Evolutionary conservation across 2,329 filamentous ascomycete species (phyloP).

Genomic region (Pseudogymnoascus sp.): DNA sequence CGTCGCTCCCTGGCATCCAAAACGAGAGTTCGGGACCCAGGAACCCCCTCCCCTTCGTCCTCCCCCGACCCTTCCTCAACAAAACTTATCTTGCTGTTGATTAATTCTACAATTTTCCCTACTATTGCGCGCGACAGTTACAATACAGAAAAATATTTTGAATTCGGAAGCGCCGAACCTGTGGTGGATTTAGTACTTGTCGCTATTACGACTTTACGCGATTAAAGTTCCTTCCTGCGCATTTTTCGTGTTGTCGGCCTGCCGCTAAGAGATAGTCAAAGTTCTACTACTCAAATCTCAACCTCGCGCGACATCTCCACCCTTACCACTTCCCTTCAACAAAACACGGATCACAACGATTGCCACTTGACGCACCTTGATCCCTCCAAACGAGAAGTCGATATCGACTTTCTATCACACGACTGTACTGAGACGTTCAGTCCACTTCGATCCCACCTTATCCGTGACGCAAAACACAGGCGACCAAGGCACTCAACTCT

Average conservation of each 20-base stretch:
- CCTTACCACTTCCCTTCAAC: neutral
- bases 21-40: neutral
- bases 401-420: constrained; percentile 4
- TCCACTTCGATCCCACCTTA: neutral
- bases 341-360: constrained; percentile 1
- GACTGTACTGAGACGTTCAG: neutral
- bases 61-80: neutral
- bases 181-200: neutral
- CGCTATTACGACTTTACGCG: neutral
- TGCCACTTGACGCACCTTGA: neutral
- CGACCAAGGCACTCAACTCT: neutral
- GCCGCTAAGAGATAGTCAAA: constrained; percentile 7
- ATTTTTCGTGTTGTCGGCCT: constrained; percentile 1
- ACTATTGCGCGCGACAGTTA: neutral
- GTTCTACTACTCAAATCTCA: constrained; percentile 7
- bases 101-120: neutral
- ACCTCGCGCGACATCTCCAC: constrained; percentile 7
- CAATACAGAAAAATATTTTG: neutral
- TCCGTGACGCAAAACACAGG: constrained; percentile 6
- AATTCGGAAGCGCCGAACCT: neutral
- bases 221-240: neutral
- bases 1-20: neutral
- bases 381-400: neutral
- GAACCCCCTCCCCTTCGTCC: neutral
- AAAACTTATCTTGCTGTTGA: neutral